Base-by-base conservation (phyloP, 495 filamentous ascomycete genomes). In the Paragyromitra xinjiangensis region DNA sequence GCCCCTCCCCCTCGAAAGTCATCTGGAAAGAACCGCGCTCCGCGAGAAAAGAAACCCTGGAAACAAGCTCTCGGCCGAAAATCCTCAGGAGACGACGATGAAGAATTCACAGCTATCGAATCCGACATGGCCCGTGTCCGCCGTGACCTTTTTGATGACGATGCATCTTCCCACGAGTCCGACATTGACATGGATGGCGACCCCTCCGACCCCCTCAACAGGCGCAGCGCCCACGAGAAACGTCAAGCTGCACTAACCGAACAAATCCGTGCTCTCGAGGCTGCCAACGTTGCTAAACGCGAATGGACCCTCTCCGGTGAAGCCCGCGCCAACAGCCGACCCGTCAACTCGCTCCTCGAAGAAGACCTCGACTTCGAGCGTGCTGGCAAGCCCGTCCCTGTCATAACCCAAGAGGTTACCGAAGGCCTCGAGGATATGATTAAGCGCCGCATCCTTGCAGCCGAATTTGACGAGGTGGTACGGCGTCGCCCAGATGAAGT, bases 351-450 rank as follows among this genome's bases (percentile, higher is more conserved):
- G 0, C 88, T 99, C 0, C 88, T 99, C 1, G 96, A 98, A 83
- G 91, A 98, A 84, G 94, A 98, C 75, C 87, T 99, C 14, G 95
- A 98, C 66, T 98, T 98, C 80, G 95, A 99, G 83, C 89, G 95
- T 62, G 89, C 92, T n/a, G 96, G 95, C 73, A 98, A 98, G 83
- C 95, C 95, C 0, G 91, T 97, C 0, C 93, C 95, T 3, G 92
- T 98, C 40, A 93, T 97, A 78, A 98, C 96, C 0, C 91, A 92
- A n/a, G 95, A 98, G 82, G 88, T 96, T 11, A 95, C 90, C 55
- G 95, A 97, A 83, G 91, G 91, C 68, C 96, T 99, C 68, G 95
- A 98, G 83, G 93, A 92, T 16, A 88, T 99, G 64, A 93, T 99
- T 84, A 98, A 98, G 83, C 90, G 93, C 40, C 92, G 96, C 34